phyloP scores from a whole-genome alignment of 805 yeast genomes.

The Barnettozyma siamensis region DNA sequence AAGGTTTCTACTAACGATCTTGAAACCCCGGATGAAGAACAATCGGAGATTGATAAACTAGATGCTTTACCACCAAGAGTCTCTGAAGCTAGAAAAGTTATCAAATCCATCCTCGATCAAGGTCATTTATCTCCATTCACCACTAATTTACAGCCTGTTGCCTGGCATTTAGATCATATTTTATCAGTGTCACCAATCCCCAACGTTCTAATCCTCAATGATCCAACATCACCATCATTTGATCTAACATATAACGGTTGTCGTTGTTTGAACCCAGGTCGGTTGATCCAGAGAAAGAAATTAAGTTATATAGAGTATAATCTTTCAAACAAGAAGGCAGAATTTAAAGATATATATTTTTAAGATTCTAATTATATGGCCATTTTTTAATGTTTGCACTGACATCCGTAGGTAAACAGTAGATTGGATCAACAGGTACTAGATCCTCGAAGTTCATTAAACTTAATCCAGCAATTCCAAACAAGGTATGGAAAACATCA shows the following conservation, averaged over 20 bases:
- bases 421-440: slow-evolving; percentile 72
- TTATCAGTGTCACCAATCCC: slow-evolving; percentile 79
- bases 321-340: slow-evolving; percentile 51
- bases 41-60: slow-evolving; percentile 24
- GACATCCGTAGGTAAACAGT: slow-evolving; percentile 63
- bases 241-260: slow-evolving; percentile 81
- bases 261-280: slow-evolving; percentile 67
- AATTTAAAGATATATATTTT: slow-evolving; percentile 40
- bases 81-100: slow-evolving; percentile 61
- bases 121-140: slow-evolving; percentile 83
- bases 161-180: slow-evolving; percentile 64
- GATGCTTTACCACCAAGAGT: slow-evolving; percentile 40
- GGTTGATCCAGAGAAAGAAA: slow-evolving; percentile 40
- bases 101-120: slow-evolving; percentile 80
- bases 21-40: neutral
- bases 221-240: slow-evolving; percentile 63
- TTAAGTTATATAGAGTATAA: slow-evolving; percentile 70
- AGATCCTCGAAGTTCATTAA: slow-evolving; percentile 59
- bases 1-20: slow-evolving; percentile 16
- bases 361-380: slow-evolving; percentile 25
- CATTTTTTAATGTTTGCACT: slow-evolving; percentile 31
- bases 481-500: slow-evolving; percentile 89
- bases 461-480: slow-evolving; percentile 85
- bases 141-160: slow-evolving; percentile 50
- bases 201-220: slow-evolving; percentile 54